A percentile compares a stretch with the other conserved stretches of the same genome.
These are phyloP conservation scores for Lipomyces chichibuensis DNA, from an alignment of 805 yeast genomes.

Conservation along the genomic window DNA sequence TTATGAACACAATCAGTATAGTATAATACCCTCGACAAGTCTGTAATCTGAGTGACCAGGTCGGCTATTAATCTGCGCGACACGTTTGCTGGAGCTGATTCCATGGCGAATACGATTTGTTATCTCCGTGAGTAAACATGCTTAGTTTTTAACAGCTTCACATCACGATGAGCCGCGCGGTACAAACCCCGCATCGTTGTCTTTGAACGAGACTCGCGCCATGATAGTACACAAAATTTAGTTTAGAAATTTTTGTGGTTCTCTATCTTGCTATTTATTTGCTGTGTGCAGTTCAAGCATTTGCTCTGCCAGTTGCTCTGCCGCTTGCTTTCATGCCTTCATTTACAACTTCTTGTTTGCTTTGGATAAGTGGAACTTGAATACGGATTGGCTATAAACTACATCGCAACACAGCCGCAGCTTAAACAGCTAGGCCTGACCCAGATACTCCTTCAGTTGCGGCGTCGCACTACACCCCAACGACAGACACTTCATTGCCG, in stretches of 20 bases:
- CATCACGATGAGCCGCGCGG: too few species aligned
- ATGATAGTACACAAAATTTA: too few species aligned
- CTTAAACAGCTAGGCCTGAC: conserved; percentile 3
- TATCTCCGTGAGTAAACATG: background rate
- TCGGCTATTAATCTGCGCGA: conserved; percentile 11
- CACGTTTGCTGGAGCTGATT: conserved; percentile 13
- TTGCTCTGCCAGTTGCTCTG: too few species aligned
- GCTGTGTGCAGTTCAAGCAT: too few species aligned
- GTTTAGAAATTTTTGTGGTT: too few species aligned
- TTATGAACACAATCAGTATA: background rate
- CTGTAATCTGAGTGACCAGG: conserved; percentile 20
- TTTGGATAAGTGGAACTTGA: background rate
- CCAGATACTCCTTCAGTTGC: conserved; percentile 4
- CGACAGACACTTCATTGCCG: conserved; percentile 7
- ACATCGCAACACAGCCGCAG: conserved; percentile 1
- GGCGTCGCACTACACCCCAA: conserved; percentile 1
- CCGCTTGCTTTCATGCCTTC: background rate
- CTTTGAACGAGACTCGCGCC: too few species aligned
- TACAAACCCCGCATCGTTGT: too few species aligned
- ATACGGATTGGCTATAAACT: background rate
- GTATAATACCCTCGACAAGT: conserved; percentile 10
- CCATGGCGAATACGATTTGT: conserved; percentile 2
- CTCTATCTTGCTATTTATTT: too few species aligned
- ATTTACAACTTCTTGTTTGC: background rate
- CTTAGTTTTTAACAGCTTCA: too few species aligned